Evolutionary conservation across 2,329 filamentous ascomycete species (phyloP).

Genomic region (Sporothrix mexicana): DNA sequence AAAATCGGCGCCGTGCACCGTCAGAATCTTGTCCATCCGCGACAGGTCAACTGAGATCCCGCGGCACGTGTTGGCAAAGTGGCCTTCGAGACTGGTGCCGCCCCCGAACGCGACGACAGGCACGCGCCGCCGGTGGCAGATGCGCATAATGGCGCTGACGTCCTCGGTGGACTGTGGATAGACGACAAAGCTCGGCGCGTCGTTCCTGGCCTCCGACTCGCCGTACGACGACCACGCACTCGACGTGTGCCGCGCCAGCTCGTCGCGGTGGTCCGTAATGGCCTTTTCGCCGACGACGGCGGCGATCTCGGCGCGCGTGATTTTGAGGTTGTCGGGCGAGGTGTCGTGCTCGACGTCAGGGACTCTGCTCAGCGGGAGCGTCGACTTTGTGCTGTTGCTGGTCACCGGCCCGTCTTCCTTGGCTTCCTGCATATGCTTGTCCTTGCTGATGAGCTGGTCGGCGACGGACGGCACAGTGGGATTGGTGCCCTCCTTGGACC

Average conservation of each 20-base stretch:
- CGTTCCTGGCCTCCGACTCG: slow-evolving; percentile 45
- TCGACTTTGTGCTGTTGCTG: slow-evolving; percentile 51
- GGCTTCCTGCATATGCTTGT: background rate
- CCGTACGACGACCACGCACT: slow-evolving; percentile 68
- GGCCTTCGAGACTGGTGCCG: slow-evolving; percentile 87
- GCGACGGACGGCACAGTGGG: background rate
- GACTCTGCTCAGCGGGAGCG: slow-evolving; percentile 50
- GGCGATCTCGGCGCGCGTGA: slow-evolving; percentile 68
- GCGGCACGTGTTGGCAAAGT: slow-evolving; percentile 81
- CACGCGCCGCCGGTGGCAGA: slow-evolving; percentile 80
- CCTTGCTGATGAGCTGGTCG: background rate
- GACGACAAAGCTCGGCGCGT: slow-evolving; percentile 69
- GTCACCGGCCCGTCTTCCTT: background rate
- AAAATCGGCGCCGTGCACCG: slow-evolving; percentile 76
- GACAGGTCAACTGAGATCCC: slow-evolving; percentile 85
- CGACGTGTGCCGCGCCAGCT: slow-evolving; percentile 62
- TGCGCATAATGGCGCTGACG: slow-evolving; percentile 84
- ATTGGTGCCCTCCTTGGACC: background rate
- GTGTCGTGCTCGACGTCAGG: slow-evolving; percentile 60
- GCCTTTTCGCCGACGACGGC: slow-evolving; percentile 67
- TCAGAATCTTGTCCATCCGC: slow-evolving; percentile 80
- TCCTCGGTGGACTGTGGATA: slow-evolving; percentile 80
- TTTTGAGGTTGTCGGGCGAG: slow-evolving; percentile 47
- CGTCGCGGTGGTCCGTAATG: slow-evolving; percentile 63
- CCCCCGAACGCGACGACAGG: slow-evolving; percentile 88